Percentiles rank a stretch among this genome's conserved stretches.
phyloP scores from a whole-genome alignment of 1,284 basidiomycete genomes.

The Chalciporus sp. region DNA sequence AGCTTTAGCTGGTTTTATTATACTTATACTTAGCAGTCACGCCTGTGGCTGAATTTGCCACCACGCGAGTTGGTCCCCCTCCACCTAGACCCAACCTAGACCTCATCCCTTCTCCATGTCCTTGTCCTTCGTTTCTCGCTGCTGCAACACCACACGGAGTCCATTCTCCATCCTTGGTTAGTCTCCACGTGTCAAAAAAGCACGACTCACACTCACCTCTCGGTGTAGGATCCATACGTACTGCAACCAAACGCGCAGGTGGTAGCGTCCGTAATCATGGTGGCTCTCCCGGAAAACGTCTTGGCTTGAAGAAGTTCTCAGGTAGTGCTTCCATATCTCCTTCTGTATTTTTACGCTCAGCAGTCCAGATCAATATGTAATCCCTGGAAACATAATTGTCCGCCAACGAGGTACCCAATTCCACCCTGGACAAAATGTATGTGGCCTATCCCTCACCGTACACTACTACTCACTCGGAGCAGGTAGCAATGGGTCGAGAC shows the following conservation, averaged over 20 bases:
- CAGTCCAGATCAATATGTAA: conserved; percentile 76
- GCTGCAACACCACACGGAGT: conserved; percentile 36
- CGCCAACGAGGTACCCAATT: conserved; percentile 89
- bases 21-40: conserved; percentile 2
- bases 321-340: conserved; percentile 50
- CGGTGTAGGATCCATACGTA: conserved; percentile 68
- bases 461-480: conserved; percentile 17
- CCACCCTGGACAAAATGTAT: conserved; percentile 89
- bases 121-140: conserved; percentile 45
- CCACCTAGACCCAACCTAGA: too few relatives aligned
- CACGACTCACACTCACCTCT: conserved; percentile 10
- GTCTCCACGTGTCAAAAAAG: not conserved
- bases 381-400: conserved; percentile 92
- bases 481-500: conserved; percentile 91
- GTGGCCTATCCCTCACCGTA: conserved; percentile 27
- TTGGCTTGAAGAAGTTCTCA: conserved; percentile 94
- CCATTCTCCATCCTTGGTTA: conserved; percentile 57
- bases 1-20: too few relatives aligned
- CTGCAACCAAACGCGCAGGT: conserved; percentile 92
- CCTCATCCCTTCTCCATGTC: conserved; percentile 16
- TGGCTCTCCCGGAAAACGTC: conserved; percentile 85
- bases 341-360: conserved; percentile 16
- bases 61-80: too few relatives aligned
- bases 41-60: conserved; percentile 16
- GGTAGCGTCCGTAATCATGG: conserved; percentile 91